phyloP scores from a whole-genome alignment of 2,329 filamentous ascomycete genomes.

The Colletotrichum navitas region DNA sequence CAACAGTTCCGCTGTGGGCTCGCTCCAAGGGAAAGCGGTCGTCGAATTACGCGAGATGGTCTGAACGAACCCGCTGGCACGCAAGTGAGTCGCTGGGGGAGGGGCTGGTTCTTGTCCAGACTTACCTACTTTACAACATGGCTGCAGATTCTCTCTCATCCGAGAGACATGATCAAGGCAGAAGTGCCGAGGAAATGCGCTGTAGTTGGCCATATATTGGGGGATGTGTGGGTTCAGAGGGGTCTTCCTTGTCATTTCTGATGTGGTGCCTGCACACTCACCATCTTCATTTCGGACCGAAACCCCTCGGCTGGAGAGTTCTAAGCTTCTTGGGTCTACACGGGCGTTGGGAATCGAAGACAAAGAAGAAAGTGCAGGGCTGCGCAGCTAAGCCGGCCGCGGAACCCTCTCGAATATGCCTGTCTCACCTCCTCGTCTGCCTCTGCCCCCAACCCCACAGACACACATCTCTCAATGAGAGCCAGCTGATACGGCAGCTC shows the following conservation, averaged over 20 bases:
- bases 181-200: too few species aligned
- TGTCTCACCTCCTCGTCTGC: background rate
- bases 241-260: background rate
- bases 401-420: background rate
- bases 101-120: too few species aligned
- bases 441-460: slow-evolving; percentile 9
- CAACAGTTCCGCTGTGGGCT: background rate
- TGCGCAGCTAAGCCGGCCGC: background rate
- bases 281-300: background rate
- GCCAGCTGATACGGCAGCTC: too few species aligned
- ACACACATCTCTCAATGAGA: too few species aligned
- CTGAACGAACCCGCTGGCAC: background rate
- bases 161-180: too few species aligned
- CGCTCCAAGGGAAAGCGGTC: background rate
- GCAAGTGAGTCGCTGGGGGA: too few species aligned
- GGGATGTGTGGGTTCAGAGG: background rate
- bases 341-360: background rate
- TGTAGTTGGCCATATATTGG: too few species aligned
- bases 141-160: too few species aligned
- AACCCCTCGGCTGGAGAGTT: too few species aligned
- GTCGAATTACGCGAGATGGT: background rate
- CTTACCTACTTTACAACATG: too few species aligned
- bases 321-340: too few species aligned
- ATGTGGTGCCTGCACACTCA: background rate
- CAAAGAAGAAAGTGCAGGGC: background rate